A percentile compares a stretch with the other conserved stretches of the same genome.
phyloP scores from a whole-genome alignment of 1,139 yeast genomes.

The Yamadazyma blattariae region DNA sequence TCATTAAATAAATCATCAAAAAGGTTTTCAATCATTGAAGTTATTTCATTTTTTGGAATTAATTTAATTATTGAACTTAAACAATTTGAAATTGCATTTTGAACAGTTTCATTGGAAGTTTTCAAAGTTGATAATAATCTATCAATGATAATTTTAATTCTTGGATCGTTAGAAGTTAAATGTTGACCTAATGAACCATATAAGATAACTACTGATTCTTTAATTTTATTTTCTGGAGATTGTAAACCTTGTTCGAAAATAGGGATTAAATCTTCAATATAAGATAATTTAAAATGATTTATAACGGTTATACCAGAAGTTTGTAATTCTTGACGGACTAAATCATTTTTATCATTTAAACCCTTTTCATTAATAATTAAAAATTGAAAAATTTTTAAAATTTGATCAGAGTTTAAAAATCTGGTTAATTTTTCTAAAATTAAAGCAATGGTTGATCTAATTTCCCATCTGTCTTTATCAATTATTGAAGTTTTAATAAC shows the following conservation, averaged over 20 bases:
- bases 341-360: constrained; percentile 67
- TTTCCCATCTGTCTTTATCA: constrained; percentile 78
- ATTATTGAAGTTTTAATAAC: constrained; percentile 59
- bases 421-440: constrained; percentile 60
- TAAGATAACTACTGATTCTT: constrained; percentile 78
- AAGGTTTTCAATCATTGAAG: constrained; percentile 53
- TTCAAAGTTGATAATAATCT: constrained; percentile 72
- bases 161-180: constrained; percentile 58
- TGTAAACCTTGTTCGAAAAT: constrained; percentile 66
- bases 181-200: constrained; percentile 90
- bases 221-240: constrained; percentile 57
- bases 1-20: constrained; percentile 53
- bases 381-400: constrained; percentile 55
- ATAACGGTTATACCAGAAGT: constrained; percentile 84
- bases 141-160: constrained; percentile 64
- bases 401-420: constrained; percentile 33
- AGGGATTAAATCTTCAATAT: constrained; percentile 71
- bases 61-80: constrained; percentile 75
- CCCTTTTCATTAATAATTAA: constrained; percentile 61
- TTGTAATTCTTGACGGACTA: constrained; percentile 79
- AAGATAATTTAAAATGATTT: constrained; percentile 56
- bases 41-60: constrained; percentile 44
- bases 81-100: constrained; percentile 80
- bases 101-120: constrained; percentile 88
- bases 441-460: constrained; percentile 77